Evolutionary conservation across 2,329 filamentous ascomycete genomes (phyloP), one percentile per base, ranked within the genome.

Genomic region (Microsporum canis): DNA sequence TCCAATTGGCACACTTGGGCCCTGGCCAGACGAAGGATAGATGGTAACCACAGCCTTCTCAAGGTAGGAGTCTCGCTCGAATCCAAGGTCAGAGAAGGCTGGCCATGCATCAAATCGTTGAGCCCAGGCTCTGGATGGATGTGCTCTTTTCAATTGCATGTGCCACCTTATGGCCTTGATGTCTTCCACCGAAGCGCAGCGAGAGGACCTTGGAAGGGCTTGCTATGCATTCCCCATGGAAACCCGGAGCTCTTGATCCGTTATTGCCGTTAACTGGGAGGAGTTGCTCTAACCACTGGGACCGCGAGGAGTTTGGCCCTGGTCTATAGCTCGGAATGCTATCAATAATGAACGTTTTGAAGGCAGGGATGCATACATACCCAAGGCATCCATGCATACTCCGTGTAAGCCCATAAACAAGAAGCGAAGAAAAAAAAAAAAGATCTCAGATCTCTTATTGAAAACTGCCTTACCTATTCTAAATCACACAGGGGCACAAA

Each of bases 1-100:
- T 14, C 55, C 55, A 57, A 29, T 57, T 38, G 10, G 55, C 55
- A 38, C 55, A 57, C 55, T 57, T 34, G 17, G 49, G 33, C 49
- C 49, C 23, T 53, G 49, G 23, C 49, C 49, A 53, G 49, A n/a
- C 3, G 49, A 7, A 12, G 33, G 49, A 14, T 53, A 53, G 49
- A 53, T 31, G 8, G 49, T 12, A 53, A 14, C 14, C 23, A 7
- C 8, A 53, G 5, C 17, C 33, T 34, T 53, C 23, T 53, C 14
- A 53, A 34, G 27, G 49, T 14, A 34, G 49, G 49, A 12, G 23
- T 31, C 7, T 53, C 17, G 27, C 33, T 29, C 23, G 14, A 14
- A 53, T 14, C 33, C 27, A 53, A 57, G 34, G 31, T 29, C 29
- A 57, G 55, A 57, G 29, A 57, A 27, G 55, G 33, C 27, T n/a